Evolutionary conservation across 2,329 filamentous ascomycete genomes (phyloP).

Genomic region (Diaporthe citrichinensis): DNA sequence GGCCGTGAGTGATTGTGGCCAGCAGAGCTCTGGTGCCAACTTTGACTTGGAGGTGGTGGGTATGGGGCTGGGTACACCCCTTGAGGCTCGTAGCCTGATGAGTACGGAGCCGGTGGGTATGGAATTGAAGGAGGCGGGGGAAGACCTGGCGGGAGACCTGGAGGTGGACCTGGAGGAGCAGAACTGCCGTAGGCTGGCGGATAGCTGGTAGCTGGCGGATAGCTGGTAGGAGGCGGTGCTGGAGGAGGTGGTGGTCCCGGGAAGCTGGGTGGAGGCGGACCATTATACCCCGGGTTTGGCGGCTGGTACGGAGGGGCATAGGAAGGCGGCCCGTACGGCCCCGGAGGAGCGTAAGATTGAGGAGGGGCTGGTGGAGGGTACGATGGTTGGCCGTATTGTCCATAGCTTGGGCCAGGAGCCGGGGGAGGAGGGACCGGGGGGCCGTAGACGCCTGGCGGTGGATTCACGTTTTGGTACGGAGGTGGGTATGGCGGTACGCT

Average conservation of each 20-base stretch:
- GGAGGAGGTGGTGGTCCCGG: conserved; percentile 28
- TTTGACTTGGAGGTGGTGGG: conserved; percentile 30
- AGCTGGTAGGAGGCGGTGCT: conserved; percentile 32
- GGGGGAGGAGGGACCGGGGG: conserved; percentile 37
- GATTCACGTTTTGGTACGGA: conserved; percentile 38
- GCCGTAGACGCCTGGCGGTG: conserved; percentile 35
- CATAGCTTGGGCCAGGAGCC: conserved; percentile 32
- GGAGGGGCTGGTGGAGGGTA: conserved; percentile 39
- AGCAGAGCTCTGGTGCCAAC: conserved; percentile 31
- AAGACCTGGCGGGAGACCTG: conserved; percentile 23
- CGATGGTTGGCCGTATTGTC: conserved; percentile 36
- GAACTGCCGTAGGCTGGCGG: conserved; percentile 23
- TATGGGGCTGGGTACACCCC: conserved; percentile 30
- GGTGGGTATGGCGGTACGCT: conserved; percentile 41
- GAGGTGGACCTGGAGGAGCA: conserved; percentile 20
- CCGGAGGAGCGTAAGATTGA: conserved; percentile 37
- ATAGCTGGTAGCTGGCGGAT: conserved; percentile 33
- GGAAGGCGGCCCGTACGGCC: conserved; percentile 34
- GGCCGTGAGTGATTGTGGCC: conserved; percentile 27
- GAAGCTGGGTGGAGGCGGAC: conserved; percentile 35
- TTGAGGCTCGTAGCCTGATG: conserved; percentile 14
- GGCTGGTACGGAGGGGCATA: conserved; percentile 36
- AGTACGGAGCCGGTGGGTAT: conserved; percentile 34
- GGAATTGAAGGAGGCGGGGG: conserved; percentile 34
- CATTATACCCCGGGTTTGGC: conserved; percentile 27